Evolutionary conservation across 2,329 filamentous ascomycete species (phyloP).

Genomic region (Fusarium newnesense): DNA sequence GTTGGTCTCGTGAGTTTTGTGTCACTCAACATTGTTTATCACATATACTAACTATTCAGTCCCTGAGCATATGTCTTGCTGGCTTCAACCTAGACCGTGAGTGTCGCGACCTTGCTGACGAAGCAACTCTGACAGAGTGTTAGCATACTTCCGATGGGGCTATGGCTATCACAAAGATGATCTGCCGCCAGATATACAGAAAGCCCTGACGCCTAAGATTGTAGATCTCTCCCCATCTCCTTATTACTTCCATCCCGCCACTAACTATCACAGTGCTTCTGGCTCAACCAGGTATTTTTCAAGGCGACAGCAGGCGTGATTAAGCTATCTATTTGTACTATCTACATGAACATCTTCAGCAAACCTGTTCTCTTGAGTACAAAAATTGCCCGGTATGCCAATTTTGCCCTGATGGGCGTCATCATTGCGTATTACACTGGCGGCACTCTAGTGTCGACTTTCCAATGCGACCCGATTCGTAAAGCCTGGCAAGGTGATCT

Average conservation of each 20-base stretch:
- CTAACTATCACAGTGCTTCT: neutral
- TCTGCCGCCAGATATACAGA: neutral
- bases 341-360: constrained; percentile 3
- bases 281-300: constrained; percentile 7
- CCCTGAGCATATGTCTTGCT: neutral
- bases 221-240: neutral
- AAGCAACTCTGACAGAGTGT: neutral
- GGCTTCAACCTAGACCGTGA: constrained; percentile 1
- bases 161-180: constrained; percentile 11
- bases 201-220: neutral
- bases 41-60: neutral
- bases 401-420: neutral
- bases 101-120: rapidly evolving
- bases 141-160: constrained; percentile 5
- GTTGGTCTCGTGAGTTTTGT: neutral
- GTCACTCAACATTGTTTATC: neutral
- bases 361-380: neutral
- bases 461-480: neutral
- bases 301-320: neutral
- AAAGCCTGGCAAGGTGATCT: neutral
- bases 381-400: neutral
- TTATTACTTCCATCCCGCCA: no score
- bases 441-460: neutral
- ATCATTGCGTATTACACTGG: neutral
- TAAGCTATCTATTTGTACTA: neutral